Conservation (phyloP, 1,139 yeast genomes). For the Saccharomyces hybrid region DNA sequence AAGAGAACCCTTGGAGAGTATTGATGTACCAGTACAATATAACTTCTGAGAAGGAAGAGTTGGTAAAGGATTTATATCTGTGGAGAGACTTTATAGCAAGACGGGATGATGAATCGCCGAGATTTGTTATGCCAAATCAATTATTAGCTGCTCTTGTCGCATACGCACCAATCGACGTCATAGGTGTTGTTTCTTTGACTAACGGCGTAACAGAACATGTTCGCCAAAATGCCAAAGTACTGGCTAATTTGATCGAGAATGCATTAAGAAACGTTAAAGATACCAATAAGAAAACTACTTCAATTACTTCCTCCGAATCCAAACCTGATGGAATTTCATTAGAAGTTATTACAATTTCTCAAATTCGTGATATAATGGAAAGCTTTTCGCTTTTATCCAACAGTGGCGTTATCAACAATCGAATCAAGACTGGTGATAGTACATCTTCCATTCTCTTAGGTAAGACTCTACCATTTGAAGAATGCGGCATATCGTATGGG, state of each 20-base stretch:
- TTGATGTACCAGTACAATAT: constrained; percentile 62
- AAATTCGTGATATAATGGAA: neutral
- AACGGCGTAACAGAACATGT: constrained; percentile 49
- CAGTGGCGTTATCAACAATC: neutral
- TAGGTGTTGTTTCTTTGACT: constrained; percentile 49
- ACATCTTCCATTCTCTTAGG: neutral
- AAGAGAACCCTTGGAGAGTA: constrained; percentile 50
- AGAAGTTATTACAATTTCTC: neutral
- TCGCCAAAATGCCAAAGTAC: constrained; percentile 46
- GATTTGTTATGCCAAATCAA: constrained; percentile 81
- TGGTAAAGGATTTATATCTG: constrained; percentile 55
- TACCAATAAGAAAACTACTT: constrained; percentile 8
- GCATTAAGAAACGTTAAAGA: constrained; percentile 18
- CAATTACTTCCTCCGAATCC: neutral
- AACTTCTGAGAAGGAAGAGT: constrained; percentile 45
- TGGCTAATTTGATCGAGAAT: constrained; percentile 46
- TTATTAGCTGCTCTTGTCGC: constrained; percentile 56
- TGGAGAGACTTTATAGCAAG: constrained; percentile 86
- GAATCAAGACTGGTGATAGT: neutral
- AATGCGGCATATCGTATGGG: neutral
- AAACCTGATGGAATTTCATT: neutral
- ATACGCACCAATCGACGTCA: constrained; percentile 48
- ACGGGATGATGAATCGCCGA: constrained; percentile 70
- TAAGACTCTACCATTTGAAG: neutral
- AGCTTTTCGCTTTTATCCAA: neutral